Percentiles rank a stretch among this genome's conserved stretches.
Conservation (phyloP, 495 filamentous ascomycete species). For the Podospora anserina region DNA sequence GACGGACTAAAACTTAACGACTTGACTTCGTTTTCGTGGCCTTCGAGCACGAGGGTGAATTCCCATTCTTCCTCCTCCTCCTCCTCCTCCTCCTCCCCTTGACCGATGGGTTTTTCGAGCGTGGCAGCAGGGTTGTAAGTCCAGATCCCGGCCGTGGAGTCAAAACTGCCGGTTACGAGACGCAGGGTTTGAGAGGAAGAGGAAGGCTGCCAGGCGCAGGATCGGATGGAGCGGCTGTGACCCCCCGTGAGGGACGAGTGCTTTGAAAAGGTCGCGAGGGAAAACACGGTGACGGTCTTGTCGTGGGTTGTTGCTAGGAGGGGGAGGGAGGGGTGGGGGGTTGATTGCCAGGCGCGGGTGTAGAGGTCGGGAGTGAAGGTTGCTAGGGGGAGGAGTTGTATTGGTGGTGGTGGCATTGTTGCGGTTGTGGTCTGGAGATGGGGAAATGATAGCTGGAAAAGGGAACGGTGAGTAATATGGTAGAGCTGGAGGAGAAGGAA, state of each 20-base stretch:
- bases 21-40: conserved; percentile 93
- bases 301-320: conserved; percentile 85
- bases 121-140: conserved; percentile 48
- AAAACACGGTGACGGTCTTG: conserved; percentile 83
- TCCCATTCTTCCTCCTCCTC: conserved; percentile 73
- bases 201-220: conserved; percentile 77
- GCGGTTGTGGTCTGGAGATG: background rate
- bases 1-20: conserved; percentile 74
- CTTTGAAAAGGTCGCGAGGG: conserved; percentile 70
- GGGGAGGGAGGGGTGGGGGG: conserved; percentile 82
- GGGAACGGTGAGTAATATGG: background rate
- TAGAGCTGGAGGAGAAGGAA: background rate
- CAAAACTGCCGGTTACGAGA: conserved; percentile 88
- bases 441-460: background rate
- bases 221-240: conserved; percentile 81
- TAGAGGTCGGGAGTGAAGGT: conserved; percentile 66
- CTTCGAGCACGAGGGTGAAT: conserved; percentile 82
- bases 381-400: conserved; percentile 33
- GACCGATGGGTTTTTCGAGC: conserved; percentile 3
- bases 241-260: conserved; percentile 79
- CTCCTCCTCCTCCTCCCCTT: conserved; percentile 24
- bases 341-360: conserved; percentile 78
- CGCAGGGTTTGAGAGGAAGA: conserved; percentile 55
- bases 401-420: background rate
- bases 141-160: conserved; percentile 88